These are phyloP conservation scores for Botrytis medusae DNA, from an alignment of 2,329 filamentous ascomycete genomes.

Conservation along the genomic window DNA sequence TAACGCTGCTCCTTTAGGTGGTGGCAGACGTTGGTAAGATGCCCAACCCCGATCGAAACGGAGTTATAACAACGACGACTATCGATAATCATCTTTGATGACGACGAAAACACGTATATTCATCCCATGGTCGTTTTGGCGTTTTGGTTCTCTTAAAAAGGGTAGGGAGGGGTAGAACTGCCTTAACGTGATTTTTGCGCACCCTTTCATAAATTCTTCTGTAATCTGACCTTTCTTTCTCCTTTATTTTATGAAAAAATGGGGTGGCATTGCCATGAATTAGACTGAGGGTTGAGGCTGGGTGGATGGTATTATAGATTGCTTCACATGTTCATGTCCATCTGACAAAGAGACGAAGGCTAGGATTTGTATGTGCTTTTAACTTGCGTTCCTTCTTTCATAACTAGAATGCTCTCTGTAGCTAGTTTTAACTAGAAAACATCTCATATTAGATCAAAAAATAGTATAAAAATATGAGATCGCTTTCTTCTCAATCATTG, in stretches of 20 bases:
- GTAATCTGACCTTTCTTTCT: conserved; percentile 29
- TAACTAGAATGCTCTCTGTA: conserved; percentile 16
- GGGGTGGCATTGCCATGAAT: conserved; percentile 19
- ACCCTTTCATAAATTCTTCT: conserved; percentile 26
- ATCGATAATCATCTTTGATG: conserved; percentile 24
- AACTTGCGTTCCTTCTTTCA: background rate
- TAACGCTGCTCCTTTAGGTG: conserved; percentile 58
- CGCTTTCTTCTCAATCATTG: background rate
- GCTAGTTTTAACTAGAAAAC: conserved; percentile 11
- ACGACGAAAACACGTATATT: conserved; percentile 29
- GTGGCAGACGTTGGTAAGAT: conserved; percentile 56
- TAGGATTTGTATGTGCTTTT: conserved; percentile 19
- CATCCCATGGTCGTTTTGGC: conserved; percentile 38
- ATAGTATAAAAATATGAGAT: conserved; percentile 16
- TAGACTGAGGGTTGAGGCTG: conserved; percentile 17
- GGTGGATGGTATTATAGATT: conserved; percentile 23
- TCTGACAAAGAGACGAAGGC: conserved; percentile 8
- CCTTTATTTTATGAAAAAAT: conserved; percentile 32
- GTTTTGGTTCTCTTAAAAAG: conserved; percentile 33
- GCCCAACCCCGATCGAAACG: conserved; percentile 22
- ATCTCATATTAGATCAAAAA: conserved; percentile 15
- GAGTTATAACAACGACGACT: conserved; percentile 9
- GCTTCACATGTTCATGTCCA: conserved; percentile 14
- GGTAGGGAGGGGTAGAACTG: conserved; percentile 33
- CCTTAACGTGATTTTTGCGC: conserved; percentile 30